phyloP scores from a whole-genome alignment of 1,284 basidiomycete species.

The Athelia psychrophila region DNA sequence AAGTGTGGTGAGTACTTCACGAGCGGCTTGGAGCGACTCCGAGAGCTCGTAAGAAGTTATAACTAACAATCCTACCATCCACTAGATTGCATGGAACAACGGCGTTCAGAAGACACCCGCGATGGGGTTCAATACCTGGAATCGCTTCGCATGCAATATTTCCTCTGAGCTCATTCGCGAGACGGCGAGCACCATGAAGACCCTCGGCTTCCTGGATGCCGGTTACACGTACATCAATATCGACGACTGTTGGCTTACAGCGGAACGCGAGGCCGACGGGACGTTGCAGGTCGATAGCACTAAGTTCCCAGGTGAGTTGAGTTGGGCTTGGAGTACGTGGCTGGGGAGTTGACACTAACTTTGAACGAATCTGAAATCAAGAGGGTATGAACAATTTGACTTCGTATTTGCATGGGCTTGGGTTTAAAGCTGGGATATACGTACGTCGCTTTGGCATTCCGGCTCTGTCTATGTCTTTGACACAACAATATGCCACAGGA shows the following conservation, averaged over 20 bases:
- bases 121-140: too few relatives aligned
- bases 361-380: too few relatives aligned
- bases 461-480: background rate
- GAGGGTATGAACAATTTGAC: slow-evolving; percentile 19
- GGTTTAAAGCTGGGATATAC: slow-evolving; percentile 23
- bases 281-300: background rate
- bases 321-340: background rate
- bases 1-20: too few relatives aligned
- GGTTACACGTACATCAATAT: slow-evolving; percentile 19
- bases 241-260: slow-evolving; percentile 23
- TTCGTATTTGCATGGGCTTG: slow-evolving; percentile 13
- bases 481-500: slow-evolving; percentile 10
- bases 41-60: too few relatives aligned
- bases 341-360: too few relatives aligned
- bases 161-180: too few relatives aligned
- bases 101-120: too few relatives aligned
- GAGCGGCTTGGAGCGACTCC: too few relatives aligned
- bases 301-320: slow-evolving; percentile 16
- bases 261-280: slow-evolving; percentile 11
- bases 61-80: too few relatives aligned
- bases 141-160: too few relatives aligned
- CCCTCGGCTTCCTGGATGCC: slow-evolving; percentile 13
- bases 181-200: too few relatives aligned
- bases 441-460: slow-evolving; percentile 6
- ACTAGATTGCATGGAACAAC: too few relatives aligned